Evolutionary conservation across 148 eudicot species (phyloP), one percentile per base, ranked within the genome.

Genomic region (Heliamphora exappendiculata): DNA sequence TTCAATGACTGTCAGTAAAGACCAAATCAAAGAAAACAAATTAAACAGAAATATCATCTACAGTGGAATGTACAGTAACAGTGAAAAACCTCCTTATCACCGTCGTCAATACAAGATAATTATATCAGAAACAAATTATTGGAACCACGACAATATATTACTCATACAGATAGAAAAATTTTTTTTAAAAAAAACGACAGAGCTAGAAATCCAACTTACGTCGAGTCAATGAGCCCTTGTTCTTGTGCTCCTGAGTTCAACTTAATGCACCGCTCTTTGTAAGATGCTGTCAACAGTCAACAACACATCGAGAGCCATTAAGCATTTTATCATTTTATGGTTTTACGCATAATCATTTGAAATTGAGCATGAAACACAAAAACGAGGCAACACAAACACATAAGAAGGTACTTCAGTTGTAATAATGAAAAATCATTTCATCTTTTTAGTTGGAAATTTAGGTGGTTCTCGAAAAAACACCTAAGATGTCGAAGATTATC

Each of bases 231-330:
- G 70, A 41, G 28, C 59, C 60, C 75, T 47, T 55, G 11, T 41
- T 44, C 73, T 1, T 26, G 37, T 51, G 78, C 63, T 44, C 51
- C 69, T 7, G 47, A 63, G 51, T 71, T 84, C 70, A 84, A 60
- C 75, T 86, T 84, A 4, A 75, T 58, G 67, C 80, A 78, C 54
- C 89, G 85, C 64, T 86, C 89, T 53, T 80, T 84, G 64, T 86
- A 86, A 14, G 89, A 84, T 70, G 89, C 89, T 86, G 86, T 66
- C 37, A 75, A 57, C 45, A 28, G 42, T 78, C 49, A 73, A 81
- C n/a, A n/a, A n/a, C 45, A 50, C 57, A 69, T 58, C 36, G n/a
- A 63, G 8, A 29, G 17, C 17, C 4, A 26, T 71, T 67, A 31
- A 0, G 29, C 45, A n/a, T 50, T 49, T 20, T 10, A 24, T 13